These are phyloP conservation scores for Aspergillus sp. DNA, from an alignment of 2,329 filamentous ascomycete genomes.

Conservation along the genomic window DNA sequence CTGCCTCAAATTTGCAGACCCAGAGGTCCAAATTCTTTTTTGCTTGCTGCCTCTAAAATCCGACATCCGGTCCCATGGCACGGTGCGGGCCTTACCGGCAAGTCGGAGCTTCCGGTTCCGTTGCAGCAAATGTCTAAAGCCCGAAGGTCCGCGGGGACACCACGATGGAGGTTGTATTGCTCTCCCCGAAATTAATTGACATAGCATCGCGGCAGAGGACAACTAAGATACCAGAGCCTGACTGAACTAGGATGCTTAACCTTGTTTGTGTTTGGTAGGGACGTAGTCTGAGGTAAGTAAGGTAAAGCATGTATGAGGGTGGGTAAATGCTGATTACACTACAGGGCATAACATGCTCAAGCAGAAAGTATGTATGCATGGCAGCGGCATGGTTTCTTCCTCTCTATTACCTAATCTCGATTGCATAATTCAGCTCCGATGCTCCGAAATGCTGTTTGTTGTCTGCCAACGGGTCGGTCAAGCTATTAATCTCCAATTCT, in stretches of 20 bases:
- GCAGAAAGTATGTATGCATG: background rate
- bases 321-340: too few relatives aligned
- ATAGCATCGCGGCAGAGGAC: too few relatives aligned
- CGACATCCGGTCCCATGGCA: conserved; percentile 5
- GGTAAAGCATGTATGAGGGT: too few relatives aligned
- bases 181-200: too few relatives aligned
- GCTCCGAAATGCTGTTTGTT: background rate
- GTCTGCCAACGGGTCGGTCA: background rate
- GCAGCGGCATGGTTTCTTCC: too few relatives aligned
- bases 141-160: conserved; percentile 2
- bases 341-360: too few relatives aligned
- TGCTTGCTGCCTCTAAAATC: background rate
- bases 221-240: too few relatives aligned
- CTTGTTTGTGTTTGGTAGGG: too few relatives aligned
- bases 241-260: too few relatives aligned
- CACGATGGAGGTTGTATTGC: too few relatives aligned
- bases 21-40: background rate
- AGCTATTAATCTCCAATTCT: background rate
- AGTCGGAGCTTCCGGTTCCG: conserved; percentile 14
- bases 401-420: background rate
- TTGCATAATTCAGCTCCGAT: background rate
- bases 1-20: background rate
- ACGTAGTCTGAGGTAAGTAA: too few relatives aligned
- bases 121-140: background rate
- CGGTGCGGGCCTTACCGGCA: conserved; percentile 13